A percentile compares a stretch with the other conserved stretches of the same genome.
phyloP scores from a whole-genome alignment of 192 early-diverging fungal species.

The Coemansia sp. region DNA sequence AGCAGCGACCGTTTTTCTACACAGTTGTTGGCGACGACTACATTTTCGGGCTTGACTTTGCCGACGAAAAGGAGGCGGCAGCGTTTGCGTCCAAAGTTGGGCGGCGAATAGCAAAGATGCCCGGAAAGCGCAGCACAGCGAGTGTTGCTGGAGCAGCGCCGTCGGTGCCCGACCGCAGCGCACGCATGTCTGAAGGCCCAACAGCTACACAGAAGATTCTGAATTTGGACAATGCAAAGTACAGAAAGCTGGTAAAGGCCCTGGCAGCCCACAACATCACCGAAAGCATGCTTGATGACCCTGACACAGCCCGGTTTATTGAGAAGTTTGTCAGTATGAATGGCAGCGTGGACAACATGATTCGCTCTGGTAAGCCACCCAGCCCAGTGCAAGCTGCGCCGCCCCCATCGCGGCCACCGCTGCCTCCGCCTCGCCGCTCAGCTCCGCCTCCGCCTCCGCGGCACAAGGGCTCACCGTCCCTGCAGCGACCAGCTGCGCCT shows the following conservation, averaged over 20 bases:
- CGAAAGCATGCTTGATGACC: slow-evolving; percentile 60
- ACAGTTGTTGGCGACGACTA: slow-evolving; percentile 69
- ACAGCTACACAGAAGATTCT: slow-evolving; percentile 65
- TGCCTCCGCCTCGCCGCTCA: slow-evolving; percentile 25
- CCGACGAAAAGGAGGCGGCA: slow-evolving; percentile 63
- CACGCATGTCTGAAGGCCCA: slow-evolving; percentile 18
- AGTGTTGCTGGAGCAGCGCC: slow-evolving; percentile 11
- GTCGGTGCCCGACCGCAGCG: slow-evolving; percentile 1
- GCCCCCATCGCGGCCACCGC: slow-evolving; percentile 15
- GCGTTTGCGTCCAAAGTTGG: slow-evolving; percentile 64
- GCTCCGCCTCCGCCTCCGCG: slow-evolving; percentile 26
- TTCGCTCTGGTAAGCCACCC: slow-evolving; percentile 31
- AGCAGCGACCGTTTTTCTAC: slow-evolving; percentile 65
- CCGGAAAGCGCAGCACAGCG: slow-evolving; percentile 19
- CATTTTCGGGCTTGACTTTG: slow-evolving; percentile 69
- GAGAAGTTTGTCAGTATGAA: slow-evolving; percentile 64
- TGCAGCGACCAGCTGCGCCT: not conserved
- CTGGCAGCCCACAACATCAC: slow-evolving; percentile 66
- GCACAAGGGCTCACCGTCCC: slow-evolving; percentile 2
- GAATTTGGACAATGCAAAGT: slow-evolving; percentile 66
- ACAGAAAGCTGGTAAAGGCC: slow-evolving; percentile 67
- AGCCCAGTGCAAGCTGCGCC: slow-evolving; percentile 25
- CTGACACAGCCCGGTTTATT: slow-evolving; percentile 66
- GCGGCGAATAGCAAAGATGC: slow-evolving; percentile 18
- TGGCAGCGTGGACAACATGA: slow-evolving; percentile 58